Base-by-base conservation (phyloP, 345 rosid genomes). In the Salix brachista region DNA sequence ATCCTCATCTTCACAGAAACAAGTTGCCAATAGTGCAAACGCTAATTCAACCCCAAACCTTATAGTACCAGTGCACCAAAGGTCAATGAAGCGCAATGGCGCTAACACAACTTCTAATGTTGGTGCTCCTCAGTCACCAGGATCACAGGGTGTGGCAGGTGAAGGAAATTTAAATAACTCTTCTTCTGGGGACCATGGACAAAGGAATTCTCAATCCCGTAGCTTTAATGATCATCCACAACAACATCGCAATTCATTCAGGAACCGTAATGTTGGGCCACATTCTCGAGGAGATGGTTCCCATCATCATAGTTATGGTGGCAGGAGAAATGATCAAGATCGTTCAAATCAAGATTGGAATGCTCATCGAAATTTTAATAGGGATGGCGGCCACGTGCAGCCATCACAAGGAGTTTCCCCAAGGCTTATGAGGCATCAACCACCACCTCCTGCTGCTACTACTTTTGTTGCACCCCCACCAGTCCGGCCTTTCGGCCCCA, bases 241-340 rank as follows among this genome's bases (percentile, higher is more conserved):
- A 34, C 88, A 91, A 67, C 92, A 73, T 12, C 94, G 92, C 52
- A 91, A 82, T 82, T 87, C 96, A 5, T 85, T 83, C 73, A 88
- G 92, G 82, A 86, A 77, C 79, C 97, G 89, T 36, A 89, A 89
- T 79, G 75, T 86, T 30, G 87, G 88, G 19, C 78, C 78, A 10
- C 87, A 88, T 84, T 67, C 83, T 6, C 87, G 89, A 44, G 89
- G 86, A 61, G 86, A 88, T 81, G 89, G 90, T 80, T 88, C 90
- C 75, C 92, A 90, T 78, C 88, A 90, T 83, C 90, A 89, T 65
- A 88, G 65, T 82, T 89, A 89, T 80, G 91, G 93, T 67, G 86
- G 89, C 70, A 86, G 97, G 83, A 95, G 93, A 50, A 50, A 50
- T 52, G 92, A 86, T 83, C 97, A 88, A 70, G 95, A 91, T 50